Evolutionary conservation across 2,329 filamentous ascomycete species (phyloP).

Genomic region (Epicoccum nigrum): DNA sequence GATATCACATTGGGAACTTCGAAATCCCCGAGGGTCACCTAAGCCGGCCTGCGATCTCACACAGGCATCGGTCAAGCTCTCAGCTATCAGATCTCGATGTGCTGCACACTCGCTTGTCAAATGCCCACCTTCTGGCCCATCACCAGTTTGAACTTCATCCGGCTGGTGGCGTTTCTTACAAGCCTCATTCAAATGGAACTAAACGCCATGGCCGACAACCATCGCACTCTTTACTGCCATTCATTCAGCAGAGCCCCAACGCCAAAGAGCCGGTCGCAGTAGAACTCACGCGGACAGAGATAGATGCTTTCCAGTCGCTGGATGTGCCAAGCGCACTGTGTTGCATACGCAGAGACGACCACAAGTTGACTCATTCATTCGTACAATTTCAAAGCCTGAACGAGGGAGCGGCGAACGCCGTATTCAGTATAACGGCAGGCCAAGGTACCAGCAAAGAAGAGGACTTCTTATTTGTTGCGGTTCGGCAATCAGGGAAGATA

Average conservation of each 20-base stretch:
- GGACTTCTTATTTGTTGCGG: conserved; percentile 26
- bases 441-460: neutral
- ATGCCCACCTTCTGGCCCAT: conserved; percentile 14
- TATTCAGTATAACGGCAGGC: conserved; percentile 33
- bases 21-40: neutral
- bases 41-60: neutral
- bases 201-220: conserved; percentile 10
- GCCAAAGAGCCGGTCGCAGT: neutral
- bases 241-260: conserved; percentile 1
- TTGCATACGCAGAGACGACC: conserved; percentile 17
- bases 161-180: conserved; percentile 13
- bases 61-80: neutral
- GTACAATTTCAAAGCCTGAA: conserved; percentile 36
- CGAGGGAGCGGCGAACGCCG: conserved; percentile 44
- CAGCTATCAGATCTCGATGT: conserved; percentile 11
- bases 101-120: conserved; percentile 13
- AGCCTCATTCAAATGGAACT: neutral
- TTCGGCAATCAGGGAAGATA: conserved; percentile 7
- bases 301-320: conserved; percentile 11
- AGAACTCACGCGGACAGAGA: conserved; percentile 15
- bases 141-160: conserved; percentile 16
- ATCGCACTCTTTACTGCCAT: conserved; percentile 12
- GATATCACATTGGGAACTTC: neutral
- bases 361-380: conserved; percentile 8
- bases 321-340: conserved; percentile 19